Percentiles rank a stretch among this genome's conserved stretches.
phyloP scores from a whole-genome alignment of 1,284 basidiomycete genomes.

The Tilletia walkeri region DNA sequence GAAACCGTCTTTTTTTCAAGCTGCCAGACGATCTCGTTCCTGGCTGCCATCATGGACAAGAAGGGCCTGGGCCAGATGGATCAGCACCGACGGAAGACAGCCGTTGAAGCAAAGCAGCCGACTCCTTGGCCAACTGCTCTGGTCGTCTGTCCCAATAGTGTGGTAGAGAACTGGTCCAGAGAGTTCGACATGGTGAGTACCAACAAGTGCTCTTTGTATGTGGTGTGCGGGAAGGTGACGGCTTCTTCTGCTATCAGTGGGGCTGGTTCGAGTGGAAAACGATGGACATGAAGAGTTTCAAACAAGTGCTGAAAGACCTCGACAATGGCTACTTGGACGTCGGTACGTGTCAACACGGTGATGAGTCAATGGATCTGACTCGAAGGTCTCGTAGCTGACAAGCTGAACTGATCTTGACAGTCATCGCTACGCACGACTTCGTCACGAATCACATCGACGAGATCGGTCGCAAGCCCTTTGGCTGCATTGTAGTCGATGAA shows the following conservation, averaged over 20 bases:
- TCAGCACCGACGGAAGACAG: conserved; percentile 63
- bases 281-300: conserved; percentile 19
- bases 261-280: conserved; percentile 67
- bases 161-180: conserved; percentile 75
- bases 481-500: conserved; percentile 68
- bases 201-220: no score
- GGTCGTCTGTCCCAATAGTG: conserved; percentile 74
- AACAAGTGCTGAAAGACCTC: conserved; percentile 67
- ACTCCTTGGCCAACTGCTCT: conserved; percentile 67
- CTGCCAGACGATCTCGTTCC: conserved; percentile 81
- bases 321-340: conserved; percentile 70
- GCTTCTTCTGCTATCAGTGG: conserved; percentile 61
- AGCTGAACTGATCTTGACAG: conserved; percentile 17
- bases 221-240: no score
- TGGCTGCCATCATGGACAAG: conserved; percentile 81
- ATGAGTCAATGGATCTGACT: no score
- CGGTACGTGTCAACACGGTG: background rate
- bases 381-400: no score
- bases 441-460: conserved; percentile 62
- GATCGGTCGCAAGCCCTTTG: conserved; percentile 62
- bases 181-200: conserved; percentile 66
- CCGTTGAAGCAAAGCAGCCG: conserved; percentile 16
- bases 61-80: conserved; percentile 66
- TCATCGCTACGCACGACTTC: conserved; percentile 29
- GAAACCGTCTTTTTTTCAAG: conserved; percentile 43